These are phyloP conservation scores for Vigna radiata DNA, from an alignment of 306 rosid species.

Conservation along the genomic window DNA sequence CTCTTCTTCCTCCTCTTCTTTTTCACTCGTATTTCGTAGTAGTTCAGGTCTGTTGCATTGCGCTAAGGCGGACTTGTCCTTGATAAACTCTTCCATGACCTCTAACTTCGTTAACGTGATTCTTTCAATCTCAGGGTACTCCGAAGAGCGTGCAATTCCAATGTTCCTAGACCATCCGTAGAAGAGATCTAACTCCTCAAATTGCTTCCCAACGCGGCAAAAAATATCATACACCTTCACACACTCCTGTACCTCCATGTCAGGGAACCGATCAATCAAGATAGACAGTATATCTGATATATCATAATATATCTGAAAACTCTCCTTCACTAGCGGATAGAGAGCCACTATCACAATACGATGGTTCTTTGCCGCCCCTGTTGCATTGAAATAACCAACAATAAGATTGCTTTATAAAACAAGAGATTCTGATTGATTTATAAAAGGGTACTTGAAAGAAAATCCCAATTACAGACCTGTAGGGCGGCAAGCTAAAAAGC, in stretches of 20 bases:
- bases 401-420: slow-evolving; percentile 31
- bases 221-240: slow-evolving; percentile 72
- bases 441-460: too few relatives aligned
- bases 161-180: slow-evolving; percentile 68
- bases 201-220: slow-evolving; percentile 82
- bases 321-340: slow-evolving; percentile 77
- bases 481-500: slow-evolving; percentile 91
- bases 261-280: slow-evolving; percentile 76
- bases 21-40: slow-evolving; percentile 5
- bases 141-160: slow-evolving; percentile 82
- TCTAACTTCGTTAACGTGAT: slow-evolving; percentile 74
- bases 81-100: slow-evolving; percentile 81
- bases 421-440: neutral
- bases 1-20: slow-evolving; percentile 16
- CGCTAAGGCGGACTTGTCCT: slow-evolving; percentile 57
- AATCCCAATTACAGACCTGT: slow-evolving; percentile 63
- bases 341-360: slow-evolving; percentile 80
- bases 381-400: slow-evolving; percentile 29
- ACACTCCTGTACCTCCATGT: slow-evolving; percentile 60
- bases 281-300: slow-evolving; percentile 62
- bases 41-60: slow-evolving; percentile 32
- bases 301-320: slow-evolving; percentile 75
- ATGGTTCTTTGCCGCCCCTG: slow-evolving; percentile 80
- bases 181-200: slow-evolving; percentile 80
- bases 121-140: slow-evolving; percentile 82